Evolutionary conservation across 139 green algal species (phyloP).

Genomic region (Closterium sp.): DNA sequence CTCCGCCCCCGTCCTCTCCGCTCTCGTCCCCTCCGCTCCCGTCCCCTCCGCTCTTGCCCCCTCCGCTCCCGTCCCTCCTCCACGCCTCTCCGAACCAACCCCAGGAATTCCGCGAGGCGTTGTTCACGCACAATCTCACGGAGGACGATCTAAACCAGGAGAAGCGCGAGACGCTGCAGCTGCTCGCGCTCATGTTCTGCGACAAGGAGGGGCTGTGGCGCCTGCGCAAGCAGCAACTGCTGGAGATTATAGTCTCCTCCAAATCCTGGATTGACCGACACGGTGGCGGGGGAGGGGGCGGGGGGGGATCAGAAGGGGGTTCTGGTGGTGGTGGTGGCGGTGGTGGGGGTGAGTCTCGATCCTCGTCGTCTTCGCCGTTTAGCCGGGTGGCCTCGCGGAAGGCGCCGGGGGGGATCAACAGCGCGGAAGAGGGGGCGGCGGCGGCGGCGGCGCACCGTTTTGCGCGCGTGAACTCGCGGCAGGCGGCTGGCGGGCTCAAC

Average conservation of each 20-base stretch:
- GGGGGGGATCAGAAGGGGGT: neutral
- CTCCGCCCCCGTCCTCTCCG: no score
- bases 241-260: neutral
- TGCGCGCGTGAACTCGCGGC: neutral
- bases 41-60: neutral
- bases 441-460: neutral
- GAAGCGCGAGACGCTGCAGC: neutral
- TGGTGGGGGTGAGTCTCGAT: neutral
- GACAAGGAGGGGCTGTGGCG: constrained; percentile 3
- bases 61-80: neutral
- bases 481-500: neutral
- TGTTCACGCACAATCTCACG: neutral
- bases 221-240: constrained; percentile 2
- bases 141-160: constrained; percentile 4
- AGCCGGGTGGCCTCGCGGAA: neutral
- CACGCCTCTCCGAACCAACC: neutral
- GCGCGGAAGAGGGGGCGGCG: neutral
- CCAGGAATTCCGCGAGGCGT: neutral
- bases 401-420: neutral
- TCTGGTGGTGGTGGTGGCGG: neutral
- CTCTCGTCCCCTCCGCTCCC: neutral
- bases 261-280: neutral
- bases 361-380: neutral
- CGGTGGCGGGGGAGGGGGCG: neutral
- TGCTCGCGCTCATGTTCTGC: constrained; percentile 9